phyloP scores from a whole-genome alignment of 2,329 filamentous ascomycete species.

The Pseudohalonectria lignicola region DNA sequence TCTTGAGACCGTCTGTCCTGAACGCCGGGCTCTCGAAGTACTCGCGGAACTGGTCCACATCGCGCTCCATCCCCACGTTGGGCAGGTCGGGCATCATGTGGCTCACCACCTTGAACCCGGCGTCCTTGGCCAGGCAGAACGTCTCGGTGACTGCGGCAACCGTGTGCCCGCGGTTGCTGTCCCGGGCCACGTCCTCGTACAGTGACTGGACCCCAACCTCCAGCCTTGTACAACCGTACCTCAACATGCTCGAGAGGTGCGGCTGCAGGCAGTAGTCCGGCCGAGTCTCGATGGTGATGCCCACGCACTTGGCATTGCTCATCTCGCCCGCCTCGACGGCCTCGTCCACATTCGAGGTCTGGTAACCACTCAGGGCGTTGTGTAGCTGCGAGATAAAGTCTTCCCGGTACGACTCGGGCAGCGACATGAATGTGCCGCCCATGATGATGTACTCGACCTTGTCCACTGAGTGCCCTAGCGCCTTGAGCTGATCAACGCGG shows the following conservation, averaged over 20 bases:
- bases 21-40: constrained; percentile 97
- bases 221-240: constrained; percentile 92
- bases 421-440: constrained; percentile 98
- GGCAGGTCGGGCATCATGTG: constrained; percentile 99
- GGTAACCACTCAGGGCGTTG: constrained; percentile 93
- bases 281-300: constrained; percentile 95
- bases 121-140: constrained; percentile 93
- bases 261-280: constrained; percentile 95
- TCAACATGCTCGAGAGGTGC: constrained; percentile 90
- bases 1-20: constrained; percentile 92
- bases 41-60: constrained; percentile 91
- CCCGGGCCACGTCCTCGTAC: constrained; percentile 96
- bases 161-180: constrained; percentile 94
- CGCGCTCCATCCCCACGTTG: constrained; percentile 96
- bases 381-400: constrained; percentile 92
- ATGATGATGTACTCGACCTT: constrained; percentile 99
- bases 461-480: constrained; percentile 90
- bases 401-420: constrained; percentile 80
- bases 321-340: constrained; percentile 89
- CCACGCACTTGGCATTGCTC: constrained; percentile 95
- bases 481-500: constrained; percentile 92
- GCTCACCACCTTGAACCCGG: constrained; percentile 96
- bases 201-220: constrained; percentile 94
- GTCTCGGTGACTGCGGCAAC: constrained; percentile 93
- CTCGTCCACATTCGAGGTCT: constrained; percentile 89